Conservation (phyloP, 1,284 basidiomycete genomes). For the Bjerkandera adusta region DNA sequence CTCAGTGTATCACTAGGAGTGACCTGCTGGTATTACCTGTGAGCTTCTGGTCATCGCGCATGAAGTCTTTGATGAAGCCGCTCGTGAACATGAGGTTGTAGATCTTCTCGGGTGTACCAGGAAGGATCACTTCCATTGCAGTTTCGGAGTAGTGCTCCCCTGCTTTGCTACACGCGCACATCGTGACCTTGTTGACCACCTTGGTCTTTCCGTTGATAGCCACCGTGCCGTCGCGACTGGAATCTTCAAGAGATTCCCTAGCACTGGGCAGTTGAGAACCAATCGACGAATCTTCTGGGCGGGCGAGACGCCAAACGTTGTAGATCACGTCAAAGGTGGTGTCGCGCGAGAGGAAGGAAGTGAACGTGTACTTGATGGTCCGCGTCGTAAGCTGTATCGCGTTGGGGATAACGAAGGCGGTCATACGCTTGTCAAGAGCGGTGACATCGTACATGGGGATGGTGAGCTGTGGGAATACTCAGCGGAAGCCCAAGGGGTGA, state of each 20-base stretch:
- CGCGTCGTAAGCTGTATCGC: constrained; percentile 90
- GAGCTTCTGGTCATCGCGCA: constrained; percentile 88
- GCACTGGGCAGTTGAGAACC: constrained; percentile 24
- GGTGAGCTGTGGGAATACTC: constrained; percentile 59
- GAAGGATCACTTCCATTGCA: constrained; percentile 78
- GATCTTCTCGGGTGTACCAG: constrained; percentile 91
- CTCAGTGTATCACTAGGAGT: not conserved
- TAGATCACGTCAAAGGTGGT: constrained; percentile 95
- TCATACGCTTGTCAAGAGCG: constrained; percentile 96
- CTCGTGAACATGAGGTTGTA: constrained; percentile 96
- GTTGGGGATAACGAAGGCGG: constrained; percentile 97
- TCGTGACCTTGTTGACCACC: constrained; percentile 52
- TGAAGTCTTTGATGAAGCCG: constrained; percentile 94
- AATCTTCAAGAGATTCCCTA: constrained; percentile 24
- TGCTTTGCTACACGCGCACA: constrained; percentile 73
- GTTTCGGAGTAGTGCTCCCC: constrained; percentile 74
- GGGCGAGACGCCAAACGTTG: constrained; percentile 93
- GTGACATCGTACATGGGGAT: constrained; percentile 92
- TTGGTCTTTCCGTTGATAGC: constrained; percentile 13
- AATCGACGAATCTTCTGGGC: constrained; percentile 66
- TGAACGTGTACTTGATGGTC: constrained; percentile 87
- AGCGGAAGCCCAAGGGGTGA: not conserved
- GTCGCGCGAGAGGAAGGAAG: constrained; percentile 95
- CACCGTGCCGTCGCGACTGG: constrained; percentile 13
- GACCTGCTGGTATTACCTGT: constrained; percentile 62